phyloP scores from a whole-genome alignment of 805 yeast genomes.

The Kodamaea kaohsiungensis region DNA sequence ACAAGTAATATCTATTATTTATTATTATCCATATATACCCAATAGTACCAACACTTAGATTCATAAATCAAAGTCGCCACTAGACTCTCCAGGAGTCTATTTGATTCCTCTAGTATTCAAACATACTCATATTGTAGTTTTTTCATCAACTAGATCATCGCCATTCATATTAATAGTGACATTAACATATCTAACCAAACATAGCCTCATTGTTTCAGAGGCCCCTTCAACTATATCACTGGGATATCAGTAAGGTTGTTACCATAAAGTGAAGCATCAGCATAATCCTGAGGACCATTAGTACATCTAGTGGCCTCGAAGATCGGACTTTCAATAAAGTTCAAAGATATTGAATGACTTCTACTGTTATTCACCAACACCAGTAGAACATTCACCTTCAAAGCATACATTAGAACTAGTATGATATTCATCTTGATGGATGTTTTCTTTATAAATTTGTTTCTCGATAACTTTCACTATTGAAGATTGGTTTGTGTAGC shows the following conservation, averaged over 20 bases:
- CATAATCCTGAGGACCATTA: conserved; percentile 22
- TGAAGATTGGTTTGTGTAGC: neutral
- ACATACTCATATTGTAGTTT: neutral
- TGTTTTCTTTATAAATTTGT: too few relatives aligned
- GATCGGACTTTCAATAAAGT: conserved; percentile 35
- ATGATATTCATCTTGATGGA: conserved; percentile 31
- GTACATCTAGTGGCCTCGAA: conserved; percentile 30
- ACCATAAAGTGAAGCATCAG: conserved; percentile 19
- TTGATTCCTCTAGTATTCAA: neutral
- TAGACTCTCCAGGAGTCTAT: neutral
- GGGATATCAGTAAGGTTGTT: conserved; percentile 38
- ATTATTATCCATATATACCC: neutral
- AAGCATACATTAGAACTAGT: conserved; percentile 32
- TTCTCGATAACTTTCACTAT: neutral
- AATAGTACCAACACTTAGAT: neutral
- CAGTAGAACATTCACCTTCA: conserved; percentile 39
- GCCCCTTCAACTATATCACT: neutral
- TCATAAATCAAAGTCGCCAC: too few relatives aligned
- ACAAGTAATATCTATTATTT: neutral
- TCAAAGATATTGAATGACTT: conserved; percentile 31
- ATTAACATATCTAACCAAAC: neutral
- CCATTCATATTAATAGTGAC: neutral
- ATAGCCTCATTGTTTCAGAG: too few relatives aligned
- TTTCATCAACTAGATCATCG: neutral
- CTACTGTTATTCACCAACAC: conserved; percentile 36